phyloP scores from a whole-genome alignment of 306 rosid species.

The Cicer chorassanicum region DNA sequence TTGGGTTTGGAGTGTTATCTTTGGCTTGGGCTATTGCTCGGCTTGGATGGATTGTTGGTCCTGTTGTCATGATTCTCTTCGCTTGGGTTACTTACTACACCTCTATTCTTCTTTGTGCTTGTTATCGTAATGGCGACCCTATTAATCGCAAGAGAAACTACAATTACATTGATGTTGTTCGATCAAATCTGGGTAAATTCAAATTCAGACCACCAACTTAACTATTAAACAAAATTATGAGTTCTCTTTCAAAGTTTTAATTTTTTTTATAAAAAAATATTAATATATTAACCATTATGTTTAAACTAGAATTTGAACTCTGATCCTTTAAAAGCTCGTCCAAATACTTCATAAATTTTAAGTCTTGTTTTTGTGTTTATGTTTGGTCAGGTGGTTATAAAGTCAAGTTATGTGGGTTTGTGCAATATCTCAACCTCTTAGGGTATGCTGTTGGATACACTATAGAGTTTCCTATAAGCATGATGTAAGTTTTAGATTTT shows the following conservation, averaged over 20 bases:
- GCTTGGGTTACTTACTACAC: conserved; percentile 83
- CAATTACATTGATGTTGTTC: conserved; percentile 80
- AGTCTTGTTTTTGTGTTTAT: not conserved
- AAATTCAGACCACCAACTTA: too few species aligned
- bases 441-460: conserved; percentile 86
- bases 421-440: conserved; percentile 75
- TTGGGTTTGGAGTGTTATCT: conserved; percentile 83
- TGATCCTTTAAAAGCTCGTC: too few species aligned
- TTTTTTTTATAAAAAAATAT: too few species aligned
- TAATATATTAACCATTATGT: too few species aligned
- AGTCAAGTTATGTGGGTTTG: conserved; percentile 74
- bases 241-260: too few species aligned
- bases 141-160: conserved; percentile 82
- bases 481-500: conserved; percentile 62
- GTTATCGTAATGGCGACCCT: conserved; percentile 78
- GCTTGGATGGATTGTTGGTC: conserved; percentile 95
- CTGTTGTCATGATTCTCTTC: conserved; percentile 72
- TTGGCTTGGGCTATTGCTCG: conserved; percentile 94
- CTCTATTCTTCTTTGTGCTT: conserved; percentile 68
- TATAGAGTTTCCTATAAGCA: conserved; percentile 75
- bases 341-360: not conserved
- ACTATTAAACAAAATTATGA: too few species aligned
- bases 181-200: conserved; percentile 64
- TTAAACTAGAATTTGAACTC: too few species aligned
- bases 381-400: conserved; percentile 58